These are phyloP conservation scores for Epithemia pelagica DNA, from an alignment of 108 stramenopile species.

Conservation along the genomic window DNA sequence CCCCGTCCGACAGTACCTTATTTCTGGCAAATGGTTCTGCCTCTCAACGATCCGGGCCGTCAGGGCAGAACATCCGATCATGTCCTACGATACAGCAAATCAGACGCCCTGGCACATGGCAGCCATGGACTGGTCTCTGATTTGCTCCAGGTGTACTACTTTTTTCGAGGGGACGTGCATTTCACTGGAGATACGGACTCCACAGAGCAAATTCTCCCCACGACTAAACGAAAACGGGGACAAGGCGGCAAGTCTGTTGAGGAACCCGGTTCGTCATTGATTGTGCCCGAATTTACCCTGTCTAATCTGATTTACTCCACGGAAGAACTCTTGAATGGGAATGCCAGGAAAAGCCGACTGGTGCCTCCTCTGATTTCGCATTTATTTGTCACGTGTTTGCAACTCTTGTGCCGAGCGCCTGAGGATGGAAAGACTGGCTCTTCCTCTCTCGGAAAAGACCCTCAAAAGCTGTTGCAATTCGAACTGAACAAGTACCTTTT, in stretches of 20 bases:
- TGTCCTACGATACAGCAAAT: constrained; percentile 8
- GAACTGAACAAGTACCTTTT: constrained; percentile 33
- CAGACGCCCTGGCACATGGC: constrained; percentile 11
- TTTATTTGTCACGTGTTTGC: constrained; percentile 61
- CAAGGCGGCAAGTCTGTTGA: not conserved
- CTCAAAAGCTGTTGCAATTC: constrained; percentile 25
- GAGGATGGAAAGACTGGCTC: constrained; percentile 8
- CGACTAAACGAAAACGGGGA: not conserved
- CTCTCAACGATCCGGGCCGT: constrained; percentile 1
- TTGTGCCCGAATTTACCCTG: constrained; percentile 54
- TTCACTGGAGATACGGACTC: not conserved
- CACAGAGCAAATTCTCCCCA: not conserved
- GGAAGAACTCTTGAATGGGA: constrained; percentile 54
- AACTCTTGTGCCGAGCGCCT: constrained; percentile 34
- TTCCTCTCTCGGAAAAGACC: constrained; percentile 7
- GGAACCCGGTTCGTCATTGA: constrained; percentile 8
- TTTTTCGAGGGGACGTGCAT: constrained; percentile 71
- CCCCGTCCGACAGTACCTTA: constrained; percentile 53
- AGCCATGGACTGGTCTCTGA: constrained; percentile 51
- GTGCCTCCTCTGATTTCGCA: constrained; percentile 71
- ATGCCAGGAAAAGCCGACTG: constrained; percentile 46
- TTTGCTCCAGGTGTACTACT: constrained; percentile 67
- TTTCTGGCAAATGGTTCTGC: constrained; percentile 7
- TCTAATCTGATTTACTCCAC: constrained; percentile 59
- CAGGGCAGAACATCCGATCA: constrained; percentile 8